These are phyloP conservation scores for button mushroom (Agaricus bisporus) DNA, from an alignment of 768 basidiomycete genomes.

Conservation along the genomic window DNA sequence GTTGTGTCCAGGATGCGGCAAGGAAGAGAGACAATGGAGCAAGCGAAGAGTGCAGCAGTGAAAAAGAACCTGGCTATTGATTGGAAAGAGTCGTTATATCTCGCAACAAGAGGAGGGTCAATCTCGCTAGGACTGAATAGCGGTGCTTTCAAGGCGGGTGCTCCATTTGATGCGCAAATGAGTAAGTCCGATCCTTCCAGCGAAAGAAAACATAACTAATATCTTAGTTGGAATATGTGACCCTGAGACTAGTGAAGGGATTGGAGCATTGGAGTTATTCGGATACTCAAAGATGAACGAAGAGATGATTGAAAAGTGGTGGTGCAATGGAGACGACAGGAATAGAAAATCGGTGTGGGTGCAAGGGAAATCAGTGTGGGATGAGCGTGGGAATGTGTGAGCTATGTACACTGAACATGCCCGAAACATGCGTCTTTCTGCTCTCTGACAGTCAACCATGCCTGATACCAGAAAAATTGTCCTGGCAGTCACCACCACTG, in stretches of 20 bases:
- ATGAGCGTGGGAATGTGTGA: background rate
- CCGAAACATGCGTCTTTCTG: background rate
- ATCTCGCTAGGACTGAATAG: slow-evolving; percentile 53
- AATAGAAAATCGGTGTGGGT: slow-evolving; percentile 74
- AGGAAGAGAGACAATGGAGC: slow-evolving; percentile 31
- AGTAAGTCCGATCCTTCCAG: slow-evolving; percentile 38
- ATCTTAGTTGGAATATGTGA: slow-evolving; percentile 43
- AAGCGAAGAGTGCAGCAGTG: slow-evolving; percentile 1
- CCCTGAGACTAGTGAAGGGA: slow-evolving; percentile 30
- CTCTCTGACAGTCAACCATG: slow-evolving; percentile 1
- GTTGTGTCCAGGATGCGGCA: slow-evolving; percentile 65
- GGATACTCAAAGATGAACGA: slow-evolving; percentile 21
- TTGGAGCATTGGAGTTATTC: slow-evolving; percentile 71
- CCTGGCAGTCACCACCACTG: slow-evolving; percentile 34
- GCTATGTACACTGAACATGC: too few relatives aligned
- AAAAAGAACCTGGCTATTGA: slow-evolving; percentile 42
- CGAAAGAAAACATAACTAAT: background rate
- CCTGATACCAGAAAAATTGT: slow-evolving; percentile 22
- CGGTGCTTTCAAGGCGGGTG: slow-evolving; percentile 55
- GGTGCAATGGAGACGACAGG: slow-evolving; percentile 69
- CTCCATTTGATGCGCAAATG: slow-evolving; percentile 70
- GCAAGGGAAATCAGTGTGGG: slow-evolving; percentile 40
- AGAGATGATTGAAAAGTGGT: slow-evolving; percentile 83
- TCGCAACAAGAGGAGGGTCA: slow-evolving; percentile 80
- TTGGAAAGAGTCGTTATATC: slow-evolving; percentile 78